Evolutionary conservation across 768 basidiomycete genomes (phyloP).

Genomic region (Collybiopsis confluens): DNA sequence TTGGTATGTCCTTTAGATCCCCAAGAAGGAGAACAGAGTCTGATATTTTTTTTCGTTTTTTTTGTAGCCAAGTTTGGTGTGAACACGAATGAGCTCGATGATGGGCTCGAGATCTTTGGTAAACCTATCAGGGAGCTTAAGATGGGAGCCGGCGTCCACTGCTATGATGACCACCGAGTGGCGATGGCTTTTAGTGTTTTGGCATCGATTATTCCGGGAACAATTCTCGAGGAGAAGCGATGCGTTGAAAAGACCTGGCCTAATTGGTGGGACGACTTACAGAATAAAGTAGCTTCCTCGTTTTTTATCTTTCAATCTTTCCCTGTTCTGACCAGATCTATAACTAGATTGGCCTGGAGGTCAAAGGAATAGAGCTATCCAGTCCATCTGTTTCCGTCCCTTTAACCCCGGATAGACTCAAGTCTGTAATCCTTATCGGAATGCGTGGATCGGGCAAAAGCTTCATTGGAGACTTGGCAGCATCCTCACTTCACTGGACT

Average conservation of each 20-base stretch:
- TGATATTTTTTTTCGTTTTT: slow-evolving; percentile 7
- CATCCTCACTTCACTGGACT: slow-evolving; percentile 64
- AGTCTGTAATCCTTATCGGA: slow-evolving; percentile 74
- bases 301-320: background rate
- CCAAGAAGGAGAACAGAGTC: background rate
- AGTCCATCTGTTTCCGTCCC: slow-evolving; percentile 31
- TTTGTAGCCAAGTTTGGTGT: slow-evolving; percentile 87
- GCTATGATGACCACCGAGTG: slow-evolving; percentile 98
- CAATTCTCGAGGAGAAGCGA: slow-evolving; percentile 89
- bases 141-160: slow-evolving; percentile 77
- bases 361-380: slow-evolving; percentile 79
- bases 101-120: slow-evolving; percentile 89
- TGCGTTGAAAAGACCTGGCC: slow-evolving; percentile 99
- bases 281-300: slow-evolving; percentile 71
- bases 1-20: slow-evolving; percentile 70
- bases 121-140: slow-evolving; percentile 61
- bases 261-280: slow-evolving; percentile 98
- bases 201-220: slow-evolving; percentile 65
- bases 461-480: slow-evolving; percentile 77
- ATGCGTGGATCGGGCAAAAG: slow-evolving; percentile 99
- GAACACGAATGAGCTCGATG: slow-evolving; percentile 85
- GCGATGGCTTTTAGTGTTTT: slow-evolving; percentile 98
- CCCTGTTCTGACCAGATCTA: slow-evolving; percentile 3
- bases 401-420: slow-evolving; percentile 34
- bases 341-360: slow-evolving; percentile 80